These are phyloP conservation scores for Penicillium brevicompactum DNA, from an alignment of 2,329 filamentous ascomycete genomes.

Conservation along the genomic window DNA sequence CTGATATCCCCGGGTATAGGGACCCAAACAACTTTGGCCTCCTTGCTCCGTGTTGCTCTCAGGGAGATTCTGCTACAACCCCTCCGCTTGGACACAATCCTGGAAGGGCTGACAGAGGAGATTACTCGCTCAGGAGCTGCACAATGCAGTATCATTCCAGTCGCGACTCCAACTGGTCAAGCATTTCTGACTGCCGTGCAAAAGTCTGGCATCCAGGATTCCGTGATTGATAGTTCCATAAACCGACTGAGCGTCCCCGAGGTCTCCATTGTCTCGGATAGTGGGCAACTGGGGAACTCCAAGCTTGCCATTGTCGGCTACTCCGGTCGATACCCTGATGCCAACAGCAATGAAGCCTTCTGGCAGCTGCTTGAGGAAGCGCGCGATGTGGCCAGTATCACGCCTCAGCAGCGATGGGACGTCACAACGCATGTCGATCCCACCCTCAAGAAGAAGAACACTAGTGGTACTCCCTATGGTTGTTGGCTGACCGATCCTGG, in stretches of 20 bases:
- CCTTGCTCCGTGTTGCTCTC: background rate
- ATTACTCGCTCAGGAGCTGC: background rate
- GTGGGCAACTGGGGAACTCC: background rate
- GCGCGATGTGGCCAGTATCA: slow-evolving; percentile 34
- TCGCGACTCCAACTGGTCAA: background rate
- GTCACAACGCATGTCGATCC: slow-evolving; percentile 37
- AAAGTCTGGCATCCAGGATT: too few relatives aligned
- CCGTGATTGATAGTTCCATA: background rate
- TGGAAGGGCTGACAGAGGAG: background rate
- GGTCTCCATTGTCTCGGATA: background rate
- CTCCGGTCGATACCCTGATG: slow-evolving; percentile 9
- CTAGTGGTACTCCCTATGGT: slow-evolving; percentile 33
- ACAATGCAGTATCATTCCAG: slow-evolving; percentile 1
- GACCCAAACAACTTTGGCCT: background rate
- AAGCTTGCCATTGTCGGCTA: slow-evolving; percentile 9
- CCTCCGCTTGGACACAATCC: background rate
- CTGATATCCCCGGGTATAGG: background rate
- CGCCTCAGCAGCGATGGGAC: slow-evolving; percentile 39
- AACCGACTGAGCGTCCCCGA: background rate
- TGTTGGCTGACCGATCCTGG: slow-evolving; percentile 41
- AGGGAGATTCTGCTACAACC: slow-evolving; percentile 1
- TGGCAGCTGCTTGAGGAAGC: slow-evolving; percentile 40
- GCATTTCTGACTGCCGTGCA: too few relatives aligned
- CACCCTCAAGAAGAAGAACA: slow-evolving; percentile 35
- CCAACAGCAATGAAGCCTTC: slow-evolving; percentile 31